Conservation (phyloP, 768 basidiomycete genomes). For the Serendipita indica region DNA sequence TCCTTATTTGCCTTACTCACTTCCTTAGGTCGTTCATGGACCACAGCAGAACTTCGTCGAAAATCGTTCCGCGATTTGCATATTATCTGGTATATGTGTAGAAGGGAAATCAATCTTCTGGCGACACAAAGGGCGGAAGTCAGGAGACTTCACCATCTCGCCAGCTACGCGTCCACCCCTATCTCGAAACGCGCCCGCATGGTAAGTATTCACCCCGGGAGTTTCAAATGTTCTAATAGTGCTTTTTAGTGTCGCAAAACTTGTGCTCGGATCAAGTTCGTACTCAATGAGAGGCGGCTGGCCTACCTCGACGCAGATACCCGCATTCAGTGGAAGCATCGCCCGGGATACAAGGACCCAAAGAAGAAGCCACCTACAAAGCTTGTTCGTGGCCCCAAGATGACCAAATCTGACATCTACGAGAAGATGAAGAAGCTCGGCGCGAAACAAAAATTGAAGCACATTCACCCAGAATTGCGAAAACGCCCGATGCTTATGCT, state of each 20-base stretch:
- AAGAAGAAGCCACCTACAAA: background rate
- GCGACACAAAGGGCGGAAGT: slow-evolving; percentile 75
- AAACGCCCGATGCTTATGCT: slow-evolving; percentile 2
- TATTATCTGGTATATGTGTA: slow-evolving; percentile 81
- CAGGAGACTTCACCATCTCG: slow-evolving; percentile 35
- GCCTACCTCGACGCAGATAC: slow-evolving; percentile 58
- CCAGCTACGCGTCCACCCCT: slow-evolving; percentile 6
- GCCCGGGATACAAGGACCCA: slow-evolving; percentile 4
- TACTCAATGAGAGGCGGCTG: slow-evolving; percentile 78
- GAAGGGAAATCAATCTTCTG: slow-evolving; percentile 80
- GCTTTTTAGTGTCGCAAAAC: slow-evolving; percentile 65
- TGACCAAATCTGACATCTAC: background rate
- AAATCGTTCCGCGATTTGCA: slow-evolving; percentile 92
- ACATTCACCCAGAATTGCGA: background rate
- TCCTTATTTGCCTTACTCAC: slow-evolving; percentile 4
- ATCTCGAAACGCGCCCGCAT: background rate
- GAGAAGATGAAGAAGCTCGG: background rate
- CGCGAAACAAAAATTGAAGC: background rate
- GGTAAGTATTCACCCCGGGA: background rate
- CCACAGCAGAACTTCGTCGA: slow-evolving; percentile 65
- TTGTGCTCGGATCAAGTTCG: slow-evolving; percentile 91
- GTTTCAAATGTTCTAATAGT: background rate
- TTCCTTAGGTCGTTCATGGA: slow-evolving; percentile 72
- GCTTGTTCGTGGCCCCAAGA: background rate
- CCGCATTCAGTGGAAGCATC: background rate